These are phyloP conservation scores for Curvularia hawaiiensis DNA, from an alignment of 2,329 filamentous ascomycete species.

Conservation along the genomic window DNA sequence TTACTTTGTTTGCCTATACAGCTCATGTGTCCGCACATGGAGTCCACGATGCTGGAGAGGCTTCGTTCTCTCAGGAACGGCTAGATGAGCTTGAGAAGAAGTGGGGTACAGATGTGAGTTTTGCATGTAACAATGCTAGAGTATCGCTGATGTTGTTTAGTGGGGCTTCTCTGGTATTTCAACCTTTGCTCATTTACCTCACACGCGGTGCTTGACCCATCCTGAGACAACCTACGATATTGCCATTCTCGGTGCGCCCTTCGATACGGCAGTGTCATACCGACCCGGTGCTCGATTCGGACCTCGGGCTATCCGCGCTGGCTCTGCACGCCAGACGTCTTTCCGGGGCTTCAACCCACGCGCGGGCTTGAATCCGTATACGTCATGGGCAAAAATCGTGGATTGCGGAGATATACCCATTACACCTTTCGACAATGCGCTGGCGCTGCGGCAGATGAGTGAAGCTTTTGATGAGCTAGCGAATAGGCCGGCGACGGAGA, in stretches of 20 bases:
- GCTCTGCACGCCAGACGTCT: constrained; percentile 78
- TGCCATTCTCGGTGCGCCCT: constrained; percentile 56
- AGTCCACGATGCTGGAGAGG: constrained; percentile 31
- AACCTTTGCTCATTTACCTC: constrained; percentile 55
- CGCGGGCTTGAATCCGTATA: constrained; percentile 82
- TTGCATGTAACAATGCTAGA: not conserved
- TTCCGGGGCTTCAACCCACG: constrained; percentile 84
- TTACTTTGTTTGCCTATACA: constrained; percentile 21
- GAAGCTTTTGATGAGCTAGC: constrained; percentile 76
- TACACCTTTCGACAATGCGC: constrained; percentile 81
- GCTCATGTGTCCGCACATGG: constrained; percentile 32
- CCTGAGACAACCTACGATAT: constrained; percentile 54
- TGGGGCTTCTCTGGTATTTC: constrained; percentile 76
- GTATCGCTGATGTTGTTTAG: constrained; percentile 40
- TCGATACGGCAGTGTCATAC: constrained; percentile 57
- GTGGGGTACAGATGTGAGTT: constrained; percentile 49
- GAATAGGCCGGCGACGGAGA: constrained; percentile 48
- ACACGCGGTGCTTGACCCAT: constrained; percentile 55
- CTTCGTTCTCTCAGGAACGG: constrained; percentile 35
- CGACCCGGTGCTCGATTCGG: constrained; percentile 69
- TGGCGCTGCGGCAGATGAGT: constrained; percentile 84
- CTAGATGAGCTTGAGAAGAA: constrained; percentile 45
- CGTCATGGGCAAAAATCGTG: constrained; percentile 75
- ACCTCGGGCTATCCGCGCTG: constrained; percentile 83
- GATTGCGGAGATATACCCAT: constrained; percentile 93